These are phyloP conservation scores for Xylariaceae sp. DNA, from an alignment of 2,329 filamentous ascomycete genomes.

Conservation along the genomic window DNA sequence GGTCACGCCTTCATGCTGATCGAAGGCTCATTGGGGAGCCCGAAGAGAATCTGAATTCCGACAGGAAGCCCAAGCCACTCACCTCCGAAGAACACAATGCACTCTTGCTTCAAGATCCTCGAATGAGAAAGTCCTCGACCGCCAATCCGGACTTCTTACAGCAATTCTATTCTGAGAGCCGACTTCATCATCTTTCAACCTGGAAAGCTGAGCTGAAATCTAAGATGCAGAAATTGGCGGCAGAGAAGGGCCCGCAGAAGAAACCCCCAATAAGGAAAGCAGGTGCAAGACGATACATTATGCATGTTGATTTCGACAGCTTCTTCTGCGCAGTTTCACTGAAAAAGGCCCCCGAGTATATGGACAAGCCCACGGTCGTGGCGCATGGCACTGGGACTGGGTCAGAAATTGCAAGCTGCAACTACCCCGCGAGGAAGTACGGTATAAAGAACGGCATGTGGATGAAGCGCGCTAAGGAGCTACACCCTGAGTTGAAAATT, in stretches of 20 bases:
- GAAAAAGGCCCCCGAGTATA: slow-evolving; percentile 66
- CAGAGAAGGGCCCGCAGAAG: slow-evolving; percentile 50
- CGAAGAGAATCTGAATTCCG: slow-evolving; percentile 1
- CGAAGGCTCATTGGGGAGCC: slow-evolving; percentile 1
- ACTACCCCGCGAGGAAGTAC: slow-evolving; percentile 79
- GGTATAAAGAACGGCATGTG: slow-evolving; percentile 98
- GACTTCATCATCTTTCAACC: slow-evolving; percentile 86
- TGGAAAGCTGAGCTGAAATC: slow-evolving; percentile 96
- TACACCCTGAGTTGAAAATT: slow-evolving; percentile 80
- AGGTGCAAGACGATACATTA: slow-evolving; percentile 69
- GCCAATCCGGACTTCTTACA: slow-evolving; percentile 90
- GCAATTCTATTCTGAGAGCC: slow-evolving; percentile 91
- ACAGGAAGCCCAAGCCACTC: slow-evolving; percentile 31
- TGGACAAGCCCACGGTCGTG: slow-evolving; percentile 76
- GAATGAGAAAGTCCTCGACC: slow-evolving; percentile 79
- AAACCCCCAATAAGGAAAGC: slow-evolving; percentile 44
- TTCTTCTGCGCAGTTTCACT: slow-evolving; percentile 93
- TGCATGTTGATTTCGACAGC: slow-evolving; percentile 97
- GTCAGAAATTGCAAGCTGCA: slow-evolving; percentile 96
- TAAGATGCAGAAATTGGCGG: slow-evolving; percentile 71
- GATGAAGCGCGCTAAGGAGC: slow-evolving; percentile 83
- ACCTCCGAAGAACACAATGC: slow-evolving; percentile 94
- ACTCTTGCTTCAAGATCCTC: slow-evolving; percentile 72
- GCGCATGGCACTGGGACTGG: slow-evolving; percentile 79
- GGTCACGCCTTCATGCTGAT: not conserved